Percentiles rank a stretch among this genome's conserved stretches.
Evolutionary conservation across 352 stramenopile species (phyloP).

Genomic region (Pilasporangium apinafurcum): DNA sequence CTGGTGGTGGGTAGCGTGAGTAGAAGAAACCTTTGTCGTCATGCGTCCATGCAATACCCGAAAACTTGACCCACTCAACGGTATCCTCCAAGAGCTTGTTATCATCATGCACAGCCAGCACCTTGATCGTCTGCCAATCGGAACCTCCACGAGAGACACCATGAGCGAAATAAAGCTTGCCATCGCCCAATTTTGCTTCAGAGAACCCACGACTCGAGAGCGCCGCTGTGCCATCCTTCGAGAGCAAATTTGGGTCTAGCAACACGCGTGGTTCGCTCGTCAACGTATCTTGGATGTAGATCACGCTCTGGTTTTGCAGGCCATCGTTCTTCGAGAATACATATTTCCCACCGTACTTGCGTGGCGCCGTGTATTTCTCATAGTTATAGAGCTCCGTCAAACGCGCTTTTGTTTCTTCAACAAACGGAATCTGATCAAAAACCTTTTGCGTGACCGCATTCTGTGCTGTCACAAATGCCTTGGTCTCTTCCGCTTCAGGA

Average conservation of each 20-base stretch:
- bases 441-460: constrained; percentile 65
- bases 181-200: constrained; percentile 52
- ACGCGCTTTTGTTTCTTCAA: constrained; percentile 67
- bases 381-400: constrained; percentile 87
- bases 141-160: constrained; percentile 75
- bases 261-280: constrained; percentile 58
- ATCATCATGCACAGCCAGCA: constrained; percentile 68
- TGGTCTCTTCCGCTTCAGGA: constrained; percentile 70
- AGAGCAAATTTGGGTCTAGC: constrained; percentile 79
- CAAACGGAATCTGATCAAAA: constrained; percentile 52
- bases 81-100: constrained; percentile 69
- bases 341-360: constrained; percentile 75
- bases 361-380: constrained; percentile 78
- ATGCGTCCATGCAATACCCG: constrained; percentile 71
- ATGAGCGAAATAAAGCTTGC: constrained; percentile 78
- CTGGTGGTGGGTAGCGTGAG: constrained; percentile 65
- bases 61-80: constrained; percentile 88
- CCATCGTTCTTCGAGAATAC: constrained; percentile 85
- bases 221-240: constrained; percentile 64
- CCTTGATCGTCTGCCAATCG: constrained; percentile 86
- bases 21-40: constrained; percentile 87
- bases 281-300: constrained; percentile 83
- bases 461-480: constrained; percentile 73
- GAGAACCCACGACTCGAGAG: constrained; percentile 65
- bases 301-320: constrained; percentile 83